Base-by-base conservation (phyloP, 2,329 filamentous ascomycete genomes). In the Curvularia sp. region DNA sequence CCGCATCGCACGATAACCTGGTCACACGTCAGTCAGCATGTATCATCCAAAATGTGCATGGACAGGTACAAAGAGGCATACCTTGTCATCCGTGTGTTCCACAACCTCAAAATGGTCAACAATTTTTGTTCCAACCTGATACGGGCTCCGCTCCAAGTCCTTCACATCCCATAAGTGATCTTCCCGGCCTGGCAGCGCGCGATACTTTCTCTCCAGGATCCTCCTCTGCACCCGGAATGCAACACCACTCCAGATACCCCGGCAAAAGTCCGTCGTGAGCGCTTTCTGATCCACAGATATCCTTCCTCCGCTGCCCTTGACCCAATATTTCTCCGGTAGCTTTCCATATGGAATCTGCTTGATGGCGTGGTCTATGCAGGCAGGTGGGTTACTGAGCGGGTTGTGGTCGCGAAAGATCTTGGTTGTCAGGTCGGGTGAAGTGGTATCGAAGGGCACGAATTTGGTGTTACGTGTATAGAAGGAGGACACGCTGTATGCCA, bases 51-150 rank as follows among this genome's bases (percentile, higher is more conserved):
- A 28, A 49, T n/a, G 15, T 18, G 1, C 23, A n/a, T 39, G 21
- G 19, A 21, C n/a, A 47, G 25, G 27, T 13, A 27, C 19, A 3
- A 18, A 5, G 1, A 28, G 36, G 54, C 70, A 23, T 63, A 78
- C 77, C 74, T 74, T 78, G 10, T 76, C 69, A 10, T 64, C 57
- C 9, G 62, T 63, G 49, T 75, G 70, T 25, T 77, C 71, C 38
- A 79, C 58, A n/a, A 79, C 77, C 68, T 79, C 77, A 43, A 79
- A 79, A 61, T 79, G 76, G 66, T 79, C 77, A 27, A 69, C 72
- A 62, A 79, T 77, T 34, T 62, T 67, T 2, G 74, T 77, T 3
- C 76, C 76, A 2, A 78, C 70, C 9, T 54, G 27, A 58, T 79
- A 79, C 18, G 69, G 69, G 19, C 66, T 71, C 56, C 63, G 65